phyloP scores from a whole-genome alignment of 768 basidiomycete genomes.

The Suillus tomentosus region DNA sequence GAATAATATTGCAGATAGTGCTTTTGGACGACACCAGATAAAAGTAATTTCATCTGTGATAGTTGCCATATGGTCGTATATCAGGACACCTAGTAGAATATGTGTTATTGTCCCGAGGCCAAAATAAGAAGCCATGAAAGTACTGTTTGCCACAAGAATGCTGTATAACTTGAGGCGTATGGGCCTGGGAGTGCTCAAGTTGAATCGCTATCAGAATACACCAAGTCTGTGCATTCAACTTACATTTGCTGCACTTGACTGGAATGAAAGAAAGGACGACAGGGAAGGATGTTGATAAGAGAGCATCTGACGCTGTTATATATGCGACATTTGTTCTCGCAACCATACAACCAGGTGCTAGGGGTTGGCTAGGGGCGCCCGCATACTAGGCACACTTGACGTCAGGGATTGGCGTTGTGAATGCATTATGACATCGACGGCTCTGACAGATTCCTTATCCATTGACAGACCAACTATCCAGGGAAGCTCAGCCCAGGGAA shows the following conservation, averaged over 20 bases:
- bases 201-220: background rate
- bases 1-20: conserved; percentile 44
- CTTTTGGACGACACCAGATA: conserved; percentile 47
- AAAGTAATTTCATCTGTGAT: conserved; percentile 41
- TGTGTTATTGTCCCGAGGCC: background rate
- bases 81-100: conserved; percentile 27
- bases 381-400: background rate
- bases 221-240: background rate
- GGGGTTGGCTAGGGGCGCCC: no score
- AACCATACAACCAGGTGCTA: no score
- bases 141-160: conserved; percentile 10
- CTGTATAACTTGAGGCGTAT: background rate
- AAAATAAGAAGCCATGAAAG: background rate
- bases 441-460: background rate
- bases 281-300: background rate
- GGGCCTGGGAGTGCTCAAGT: conserved; percentile 1
- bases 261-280: background rate
- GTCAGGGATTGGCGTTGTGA: conserved; percentile 21
- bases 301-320: background rate
- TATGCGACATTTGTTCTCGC: background rate
- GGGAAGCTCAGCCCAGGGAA: background rate
- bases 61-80: conserved; percentile 34
- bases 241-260: background rate
- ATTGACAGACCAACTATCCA: background rate
- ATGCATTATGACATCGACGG: background rate